phyloP scores from a whole-genome alignment of 2,329 filamentous ascomycete species.

The Myrmaecium sp. region DNA sequence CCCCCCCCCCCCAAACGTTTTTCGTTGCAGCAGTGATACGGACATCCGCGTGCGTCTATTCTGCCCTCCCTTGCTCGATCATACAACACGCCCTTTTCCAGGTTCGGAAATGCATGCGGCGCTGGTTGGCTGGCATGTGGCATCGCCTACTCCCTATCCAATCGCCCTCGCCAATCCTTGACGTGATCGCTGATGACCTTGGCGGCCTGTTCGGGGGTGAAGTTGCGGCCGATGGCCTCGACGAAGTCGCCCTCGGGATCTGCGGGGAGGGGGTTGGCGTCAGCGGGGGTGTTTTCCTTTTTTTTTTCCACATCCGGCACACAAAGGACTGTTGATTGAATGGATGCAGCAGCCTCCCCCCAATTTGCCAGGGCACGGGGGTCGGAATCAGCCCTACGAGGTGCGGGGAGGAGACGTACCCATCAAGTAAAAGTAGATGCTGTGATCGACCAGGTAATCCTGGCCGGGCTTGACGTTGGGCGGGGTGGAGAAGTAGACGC shows the following conservation, averaged over 20 bases:
- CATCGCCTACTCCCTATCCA: slow-evolving; percentile 33
- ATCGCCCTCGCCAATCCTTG: slow-evolving; percentile 50
- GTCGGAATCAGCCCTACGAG: slow-evolving; percentile 1
- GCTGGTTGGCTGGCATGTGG: too few species aligned
- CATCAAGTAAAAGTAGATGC: slow-evolving; percentile 99
- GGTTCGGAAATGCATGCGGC: too few species aligned
- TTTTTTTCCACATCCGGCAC: too few species aligned
- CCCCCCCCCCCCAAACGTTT: too few species aligned
- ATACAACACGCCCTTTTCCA: too few species aligned
- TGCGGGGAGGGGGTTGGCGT: slow-evolving; percentile 17
- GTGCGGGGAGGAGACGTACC: slow-evolving; percentile 28
- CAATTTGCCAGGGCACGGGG: too few species aligned
- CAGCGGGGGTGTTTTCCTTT: slow-evolving; percentile 6
- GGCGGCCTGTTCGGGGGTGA: slow-evolving; percentile 74
- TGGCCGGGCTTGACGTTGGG: slow-evolving; percentile 75
- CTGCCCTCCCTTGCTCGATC: too few species aligned
- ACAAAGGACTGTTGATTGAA: neutral
- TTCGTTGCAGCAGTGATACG: too few species aligned
- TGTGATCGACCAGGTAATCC: slow-evolving; percentile 96
- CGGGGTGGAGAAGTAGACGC: slow-evolving; percentile 94
- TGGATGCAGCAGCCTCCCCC: neutral
- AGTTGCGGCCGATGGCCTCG: slow-evolving; percentile 86
- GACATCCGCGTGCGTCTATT: too few species aligned
- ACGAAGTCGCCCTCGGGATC: slow-evolving; percentile 97
- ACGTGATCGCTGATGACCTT: slow-evolving; percentile 76